Base-by-base conservation (phyloP, 2,329 filamentous ascomycete species). In the Pseudocercospora musae region DNA sequence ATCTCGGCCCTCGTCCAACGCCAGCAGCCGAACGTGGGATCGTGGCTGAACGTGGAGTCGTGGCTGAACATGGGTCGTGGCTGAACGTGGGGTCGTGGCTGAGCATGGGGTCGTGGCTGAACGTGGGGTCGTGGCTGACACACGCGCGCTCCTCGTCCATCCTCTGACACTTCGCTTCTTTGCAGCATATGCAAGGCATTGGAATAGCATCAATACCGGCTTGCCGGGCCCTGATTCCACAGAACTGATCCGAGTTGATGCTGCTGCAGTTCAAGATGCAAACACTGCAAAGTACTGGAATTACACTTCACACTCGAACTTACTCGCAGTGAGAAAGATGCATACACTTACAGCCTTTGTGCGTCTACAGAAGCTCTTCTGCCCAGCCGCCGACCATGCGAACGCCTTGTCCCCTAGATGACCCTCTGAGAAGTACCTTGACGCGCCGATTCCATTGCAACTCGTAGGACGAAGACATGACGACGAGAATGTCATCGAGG, bases 271-370 rank as follows among this genome's bases (percentile, higher is more conserved):
- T 5, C 9, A 71, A 64, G 71, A 71, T 37, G 71, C 57, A 69
- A 63, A 85, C 66, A 75, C 78, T 62, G 69, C 88, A 71, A 78
- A 74, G 40, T 85, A 84, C 66, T 90, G 87, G 86, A 82, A 82
- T 1, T 91, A 90, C 67, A 89, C 86, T 0, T 77, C 82, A 0
- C 82, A 87, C 64, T 90, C 87, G 86, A 91, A 90, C 70, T 69
- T 90, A 46, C 80, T 90, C 70, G 79, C 58, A 83, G 80, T 67
- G 78, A 78, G 23, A 72, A 80, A 27, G 83, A 86, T 67, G 71
- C 70, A 60, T 79, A 79, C 27, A 81, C 84, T 69, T 72, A 78
- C 66, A 73, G 79, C 25, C 68, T 82, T 31, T 85, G 78, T 79
- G 70, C 75, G 73, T 27, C 44, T 52, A 29, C 25, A 31, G 9